Evolutionary conservation across 2,329 filamentous ascomycete species (phyloP).

Genomic region (Phialophora chinensis): DNA sequence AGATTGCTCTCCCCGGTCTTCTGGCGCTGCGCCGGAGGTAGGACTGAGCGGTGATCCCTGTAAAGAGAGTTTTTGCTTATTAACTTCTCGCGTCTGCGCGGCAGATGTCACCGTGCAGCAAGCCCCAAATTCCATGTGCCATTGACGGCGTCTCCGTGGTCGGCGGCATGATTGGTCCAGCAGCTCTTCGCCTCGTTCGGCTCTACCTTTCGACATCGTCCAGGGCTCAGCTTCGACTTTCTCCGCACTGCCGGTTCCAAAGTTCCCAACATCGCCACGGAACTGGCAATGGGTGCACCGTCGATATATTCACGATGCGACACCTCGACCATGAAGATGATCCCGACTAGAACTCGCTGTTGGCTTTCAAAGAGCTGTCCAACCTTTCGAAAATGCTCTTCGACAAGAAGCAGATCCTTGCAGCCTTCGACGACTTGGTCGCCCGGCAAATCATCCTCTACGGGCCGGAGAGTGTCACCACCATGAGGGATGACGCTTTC

Average conservation of each 20-base stretch:
- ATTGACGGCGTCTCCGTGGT: neutral
- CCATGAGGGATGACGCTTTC: neutral
- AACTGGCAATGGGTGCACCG: neutral
- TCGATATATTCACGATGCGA: neutral
- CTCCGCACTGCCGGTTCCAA: neutral
- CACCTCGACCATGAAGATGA: neutral
- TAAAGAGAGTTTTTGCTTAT: neutral
- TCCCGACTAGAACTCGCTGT: neutral
- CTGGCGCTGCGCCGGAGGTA: slow-evolving; percentile 4
- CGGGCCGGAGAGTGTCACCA: slow-evolving; percentile 7
- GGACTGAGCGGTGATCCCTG: neutral
- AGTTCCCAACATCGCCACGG: neutral
- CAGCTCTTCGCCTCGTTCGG: neutral
- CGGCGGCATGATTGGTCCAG: neutral
- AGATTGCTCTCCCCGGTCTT: slow-evolving; percentile 15
- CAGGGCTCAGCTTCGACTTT: neutral
- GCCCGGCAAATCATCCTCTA: slow-evolving; percentile 15
- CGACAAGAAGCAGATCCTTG: slow-evolving; percentile 9
- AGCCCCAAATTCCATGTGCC: neutral
- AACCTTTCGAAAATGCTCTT: neutral
- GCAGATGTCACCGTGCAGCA: neutral
- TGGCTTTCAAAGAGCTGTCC: neutral
- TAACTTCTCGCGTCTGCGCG: neutral
- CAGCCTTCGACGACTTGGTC: slow-evolving; percentile 10
- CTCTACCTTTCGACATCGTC: no score